Conservation (phyloP, 2,329 filamentous ascomycete species). For the Simplicillium aogashimaense region DNA sequence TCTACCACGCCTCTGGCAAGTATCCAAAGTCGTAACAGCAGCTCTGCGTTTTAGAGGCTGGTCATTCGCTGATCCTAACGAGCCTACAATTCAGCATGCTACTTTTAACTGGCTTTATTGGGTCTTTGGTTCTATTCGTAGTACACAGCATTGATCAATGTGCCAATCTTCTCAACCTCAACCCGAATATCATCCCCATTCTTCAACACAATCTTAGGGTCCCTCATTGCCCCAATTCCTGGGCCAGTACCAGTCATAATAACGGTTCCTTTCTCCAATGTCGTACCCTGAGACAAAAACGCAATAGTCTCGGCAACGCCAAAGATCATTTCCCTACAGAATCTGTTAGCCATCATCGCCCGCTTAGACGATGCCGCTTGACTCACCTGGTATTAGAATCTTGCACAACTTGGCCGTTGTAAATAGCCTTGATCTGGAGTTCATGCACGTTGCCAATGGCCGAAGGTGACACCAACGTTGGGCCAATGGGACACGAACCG, state of each 20-base stretch:
- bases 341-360: background rate
- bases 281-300: conserved; percentile 51
- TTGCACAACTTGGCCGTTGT: conserved; percentile 37
- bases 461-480: conserved; percentile 51
- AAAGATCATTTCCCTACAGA: conserved; percentile 48
- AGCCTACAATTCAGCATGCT: too few species aligned
- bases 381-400: conserved; percentile 16
- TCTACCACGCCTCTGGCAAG: too few species aligned
- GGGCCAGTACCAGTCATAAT: conserved; percentile 60
- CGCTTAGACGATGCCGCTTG: background rate
- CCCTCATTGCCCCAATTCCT: conserved; percentile 61
- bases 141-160: conserved; percentile 20
- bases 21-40: too few species aligned
- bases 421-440: conserved; percentile 41
- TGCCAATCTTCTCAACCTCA: conserved; percentile 33
- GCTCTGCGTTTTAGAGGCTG: too few species aligned
- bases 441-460: conserved; percentile 48
- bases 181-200: conserved; percentile 49
- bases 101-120: background rate
- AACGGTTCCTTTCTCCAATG: conserved; percentile 49
- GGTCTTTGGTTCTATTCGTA: background rate
- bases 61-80: too few species aligned
- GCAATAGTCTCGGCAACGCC: conserved; percentile 46
- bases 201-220: conserved; percentile 55
- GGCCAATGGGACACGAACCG: conserved; percentile 45